phyloP scores from a whole-genome alignment of 75 land plant genomes.

The Picea sitchensis region DNA sequence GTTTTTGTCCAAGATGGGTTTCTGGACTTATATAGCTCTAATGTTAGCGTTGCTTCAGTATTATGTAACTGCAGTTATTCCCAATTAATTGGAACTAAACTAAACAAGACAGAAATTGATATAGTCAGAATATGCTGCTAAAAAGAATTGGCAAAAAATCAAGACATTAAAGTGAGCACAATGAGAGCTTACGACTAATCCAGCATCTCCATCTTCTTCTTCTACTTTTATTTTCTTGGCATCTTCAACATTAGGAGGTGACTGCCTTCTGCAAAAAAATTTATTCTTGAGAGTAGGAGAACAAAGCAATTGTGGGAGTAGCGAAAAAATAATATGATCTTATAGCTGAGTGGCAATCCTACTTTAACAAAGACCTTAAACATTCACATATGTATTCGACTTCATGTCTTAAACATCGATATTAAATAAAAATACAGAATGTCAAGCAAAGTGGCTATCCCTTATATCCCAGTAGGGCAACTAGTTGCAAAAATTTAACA shows the following conservation, averaged over 20 bases:
- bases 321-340: background rate
- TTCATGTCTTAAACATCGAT: background rate
- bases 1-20: too few relatives aligned
- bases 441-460: background rate
- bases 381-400: background rate
- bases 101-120: too few relatives aligned
- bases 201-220: conserved; percentile 12
- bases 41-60: too few relatives aligned
- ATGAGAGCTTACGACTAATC: conserved; percentile 6
- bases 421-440: background rate
- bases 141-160: too few relatives aligned
- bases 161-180: too few relatives aligned
- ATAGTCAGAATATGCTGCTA: too few relatives aligned
- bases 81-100: too few relatives aligned
- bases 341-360: background rate
- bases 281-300: background rate
- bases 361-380: background rate
- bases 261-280: conserved; percentile 2
- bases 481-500: too few relatives aligned
- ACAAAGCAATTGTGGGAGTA: background rate
- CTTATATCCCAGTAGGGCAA: background rate
- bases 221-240: conserved; percentile 6
- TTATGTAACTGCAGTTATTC: too few relatives aligned
- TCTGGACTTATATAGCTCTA: too few relatives aligned
- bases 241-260: background rate